These are phyloP conservation scores for Mucor ambiguus DNA, from an alignment of 371 early-diverging fungal genomes.

Conservation along the genomic window DNA sequence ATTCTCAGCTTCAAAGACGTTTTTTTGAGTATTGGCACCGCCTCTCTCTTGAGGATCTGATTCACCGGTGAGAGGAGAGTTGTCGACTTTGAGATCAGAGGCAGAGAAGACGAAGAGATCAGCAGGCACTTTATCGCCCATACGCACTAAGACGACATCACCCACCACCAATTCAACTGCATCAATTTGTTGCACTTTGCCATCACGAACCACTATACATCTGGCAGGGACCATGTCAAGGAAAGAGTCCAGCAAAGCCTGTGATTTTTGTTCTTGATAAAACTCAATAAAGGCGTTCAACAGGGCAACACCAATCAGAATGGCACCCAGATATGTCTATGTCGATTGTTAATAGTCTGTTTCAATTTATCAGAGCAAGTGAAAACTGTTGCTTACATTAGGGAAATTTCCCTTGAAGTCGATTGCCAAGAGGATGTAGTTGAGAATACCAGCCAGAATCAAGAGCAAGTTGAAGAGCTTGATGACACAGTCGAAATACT, in stretches of 20 bases:
- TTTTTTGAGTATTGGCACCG: slow-evolving; percentile 58
- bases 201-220: slow-evolving; percentile 78
- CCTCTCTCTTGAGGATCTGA: slow-evolving; percentile 88
- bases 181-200: slow-evolving; percentile 58
- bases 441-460: slow-evolving; percentile 79
- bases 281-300: slow-evolving; percentile 93
- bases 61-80: slow-evolving; percentile 96
- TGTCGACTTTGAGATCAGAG: slow-evolving; percentile 93
- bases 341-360: not conserved
- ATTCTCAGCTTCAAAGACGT: slow-evolving; percentile 91
- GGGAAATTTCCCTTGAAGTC: slow-evolving; percentile 68
- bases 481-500: slow-evolving; percentile 72
- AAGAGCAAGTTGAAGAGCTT: slow-evolving; percentile 88
- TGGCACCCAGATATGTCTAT: slow-evolving; percentile 87
- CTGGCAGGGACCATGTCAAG: slow-evolving; percentile 86
- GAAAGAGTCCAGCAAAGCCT: slow-evolving; percentile 88
- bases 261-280: slow-evolving; percentile 85
- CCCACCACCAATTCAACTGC: slow-evolving; percentile 83
- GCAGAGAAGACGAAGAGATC: slow-evolving; percentile 77
- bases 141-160: slow-evolving; percentile 83
- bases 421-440: slow-evolving; percentile 77
- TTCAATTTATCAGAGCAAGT: not conserved
- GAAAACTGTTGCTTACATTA: slow-evolving; percentile 56
- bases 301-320: slow-evolving; percentile 86
- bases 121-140: slow-evolving; percentile 96